Percentiles rank a stretch among this genome's conserved stretches.
Evolutionary conservation across 2,329 filamentous ascomycete species (phyloP).

Genomic region (Xylariaceae sp.): DNA sequence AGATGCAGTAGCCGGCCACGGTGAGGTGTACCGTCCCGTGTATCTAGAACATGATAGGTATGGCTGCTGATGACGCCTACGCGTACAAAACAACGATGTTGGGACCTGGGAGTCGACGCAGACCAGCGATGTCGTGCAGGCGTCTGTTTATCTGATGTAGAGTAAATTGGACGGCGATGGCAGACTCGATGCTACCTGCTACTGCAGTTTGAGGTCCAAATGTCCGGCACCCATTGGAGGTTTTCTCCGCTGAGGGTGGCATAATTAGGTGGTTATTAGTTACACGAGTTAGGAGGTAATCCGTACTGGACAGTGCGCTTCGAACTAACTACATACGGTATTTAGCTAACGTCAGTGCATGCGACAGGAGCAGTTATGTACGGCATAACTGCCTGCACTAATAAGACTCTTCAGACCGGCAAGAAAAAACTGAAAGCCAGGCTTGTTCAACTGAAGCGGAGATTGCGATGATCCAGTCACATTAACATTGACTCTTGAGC

Average conservation of each 20-base stretch:
- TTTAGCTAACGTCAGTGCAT: no score
- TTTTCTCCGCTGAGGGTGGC: neutral
- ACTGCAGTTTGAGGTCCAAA: neutral
- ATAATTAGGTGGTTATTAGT: neutral
- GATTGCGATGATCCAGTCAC: constrained; percentile 11
- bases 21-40: no score
- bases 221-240: neutral
- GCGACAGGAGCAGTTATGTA: no score
- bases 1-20: neutral
- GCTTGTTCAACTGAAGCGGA: constrained; percentile 9
- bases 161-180: neutral
- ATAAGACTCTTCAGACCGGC: neutral
- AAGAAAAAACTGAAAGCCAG: neutral
- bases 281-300: neutral
- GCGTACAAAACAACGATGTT: no score
- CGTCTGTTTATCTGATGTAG: neutral
- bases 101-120: neutral
- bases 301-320: no score
- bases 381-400: no score
- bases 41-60: no score
- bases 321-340: no score
- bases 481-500: no score
- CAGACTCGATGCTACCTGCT: neutral
- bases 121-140: neutral
- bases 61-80: no score